Percentiles rank a stretch among this genome's conserved stretches.
phyloP scores from a whole-genome alignment of 129 eudicot genomes.

The Kitagawia praeruptora region DNA sequence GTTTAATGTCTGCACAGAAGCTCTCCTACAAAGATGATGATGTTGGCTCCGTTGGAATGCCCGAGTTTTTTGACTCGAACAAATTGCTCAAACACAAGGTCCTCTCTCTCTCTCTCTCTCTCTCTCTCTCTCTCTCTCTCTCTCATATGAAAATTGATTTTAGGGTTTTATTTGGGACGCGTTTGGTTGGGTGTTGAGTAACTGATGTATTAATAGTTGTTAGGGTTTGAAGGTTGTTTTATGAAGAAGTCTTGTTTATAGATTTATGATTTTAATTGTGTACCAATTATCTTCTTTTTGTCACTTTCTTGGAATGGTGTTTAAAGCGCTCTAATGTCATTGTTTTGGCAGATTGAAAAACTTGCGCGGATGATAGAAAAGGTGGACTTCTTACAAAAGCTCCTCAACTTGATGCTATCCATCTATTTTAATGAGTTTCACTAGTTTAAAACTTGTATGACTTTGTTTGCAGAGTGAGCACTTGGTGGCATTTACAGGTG shows the following conservation, averaged over 20 bases:
- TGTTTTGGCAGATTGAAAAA: conserved; percentile 31
- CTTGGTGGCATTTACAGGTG: conserved; percentile 94
- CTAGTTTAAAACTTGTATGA: no score
- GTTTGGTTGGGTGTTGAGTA: not conserved
- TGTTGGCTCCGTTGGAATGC: conserved; percentile 57
- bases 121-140: no score
- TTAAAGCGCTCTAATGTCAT: not conserved
- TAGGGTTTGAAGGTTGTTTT: not conserved
- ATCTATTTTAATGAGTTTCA: not conserved
- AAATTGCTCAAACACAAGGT: conserved; percentile 37
- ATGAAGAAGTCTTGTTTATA: not conserved
- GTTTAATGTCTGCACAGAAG: no score
- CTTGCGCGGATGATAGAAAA: conserved; percentile 41
- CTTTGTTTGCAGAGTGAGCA: conserved; percentile 79
- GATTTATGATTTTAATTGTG: no score
- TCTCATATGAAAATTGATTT: not conserved
- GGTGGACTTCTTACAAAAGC: conserved; percentile 16
- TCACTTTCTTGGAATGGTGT: not conserved
- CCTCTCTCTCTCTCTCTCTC: no score
- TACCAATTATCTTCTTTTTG: not conserved
- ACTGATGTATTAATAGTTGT: not conserved
- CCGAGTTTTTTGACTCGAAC: conserved; percentile 46
- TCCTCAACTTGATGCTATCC: not conserved
- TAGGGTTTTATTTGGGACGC: not conserved
- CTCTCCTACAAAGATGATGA: conserved; percentile 57